These are phyloP conservation scores for Syncephalastrum monosporum DNA, from an alignment of 371 early-diverging fungal genomes.

Conservation along the genomic window DNA sequence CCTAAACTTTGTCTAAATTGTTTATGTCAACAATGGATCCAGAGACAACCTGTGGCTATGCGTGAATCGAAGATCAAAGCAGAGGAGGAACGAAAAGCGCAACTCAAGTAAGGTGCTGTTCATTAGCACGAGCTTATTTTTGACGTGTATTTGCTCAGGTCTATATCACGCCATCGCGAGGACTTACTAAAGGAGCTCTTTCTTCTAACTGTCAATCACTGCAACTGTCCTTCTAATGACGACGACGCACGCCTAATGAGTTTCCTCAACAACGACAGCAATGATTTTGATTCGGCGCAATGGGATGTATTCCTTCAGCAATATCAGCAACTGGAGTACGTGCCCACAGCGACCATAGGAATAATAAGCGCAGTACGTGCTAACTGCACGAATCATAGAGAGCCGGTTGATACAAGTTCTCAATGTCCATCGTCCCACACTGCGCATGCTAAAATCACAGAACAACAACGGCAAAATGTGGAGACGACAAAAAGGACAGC, in stretches of 20 bases:
- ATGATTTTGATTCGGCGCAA: conserved; percentile 14
- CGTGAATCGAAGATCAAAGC: no score
- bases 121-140: no score
- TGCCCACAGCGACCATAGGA: background rate
- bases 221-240: background rate
- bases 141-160: no score
- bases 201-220: conserved; percentile 1
- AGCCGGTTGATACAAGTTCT: background rate
- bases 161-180: conserved; percentile 1
- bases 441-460: conserved; percentile 10
- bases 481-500: conserved; percentile 10
- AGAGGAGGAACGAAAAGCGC: no score
- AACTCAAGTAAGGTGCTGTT: no score
- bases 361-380: background rate
- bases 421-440: background rate
- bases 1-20: no score
- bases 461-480: conserved; percentile 2
- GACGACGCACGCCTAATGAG: conserved; percentile 14
- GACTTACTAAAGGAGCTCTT: conserved; percentile 9
- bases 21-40: no score
- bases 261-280: conserved; percentile 23
- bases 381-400: background rate
- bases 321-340: conserved; percentile 20
- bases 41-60: no score
- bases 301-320: conserved; percentile 28